A percentile compares a stretch with the other conserved stretches of the same genome.
phyloP scores from a whole-genome alignment of 2,329 filamentous ascomycete genomes.

The Fusarium verrucosum region DNA sequence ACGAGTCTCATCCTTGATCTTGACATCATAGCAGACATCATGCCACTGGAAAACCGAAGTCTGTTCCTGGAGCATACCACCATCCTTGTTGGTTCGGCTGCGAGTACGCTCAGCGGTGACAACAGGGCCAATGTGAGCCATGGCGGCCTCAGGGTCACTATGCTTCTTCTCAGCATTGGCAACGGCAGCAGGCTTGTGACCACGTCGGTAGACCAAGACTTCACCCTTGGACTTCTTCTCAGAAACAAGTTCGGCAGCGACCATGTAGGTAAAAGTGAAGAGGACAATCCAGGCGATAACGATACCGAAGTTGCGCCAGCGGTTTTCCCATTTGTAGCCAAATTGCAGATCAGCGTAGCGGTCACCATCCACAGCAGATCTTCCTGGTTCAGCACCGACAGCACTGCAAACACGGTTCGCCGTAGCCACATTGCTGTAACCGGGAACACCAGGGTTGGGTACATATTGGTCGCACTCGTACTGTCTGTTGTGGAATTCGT shows the following conservation, averaged over 20 bases:
- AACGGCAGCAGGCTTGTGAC: slow-evolving; percentile 68
- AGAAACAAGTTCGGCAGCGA: slow-evolving; percentile 72
- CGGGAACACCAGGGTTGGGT: slow-evolving; percentile 47
- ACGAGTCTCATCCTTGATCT: slow-evolving; percentile 79
- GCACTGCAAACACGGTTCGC: slow-evolving; percentile 56
- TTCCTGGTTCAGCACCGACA: slow-evolving; percentile 58
- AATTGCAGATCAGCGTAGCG: slow-evolving; percentile 56
- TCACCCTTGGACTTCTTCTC: slow-evolving; percentile 79
- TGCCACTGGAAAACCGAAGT: slow-evolving; percentile 88
- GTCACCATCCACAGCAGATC: slow-evolving; percentile 56
- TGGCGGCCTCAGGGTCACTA: slow-evolving; percentile 66
- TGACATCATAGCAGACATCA: slow-evolving; percentile 78
- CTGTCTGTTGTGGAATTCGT: slow-evolving; percentile 76
- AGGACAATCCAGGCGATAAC: slow-evolving; percentile 71
- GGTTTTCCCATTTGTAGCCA: slow-evolving; percentile 65
- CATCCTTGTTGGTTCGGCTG: slow-evolving; percentile 51
- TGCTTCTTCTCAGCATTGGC: slow-evolving; percentile 69
- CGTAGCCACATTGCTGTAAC: slow-evolving; percentile 40
- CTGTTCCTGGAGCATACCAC: slow-evolving; percentile 61
- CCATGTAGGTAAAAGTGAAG: slow-evolving; percentile 69
- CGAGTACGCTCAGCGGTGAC: slow-evolving; percentile 56
- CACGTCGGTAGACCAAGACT: slow-evolving; percentile 77
- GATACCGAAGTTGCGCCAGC: slow-evolving; percentile 78
- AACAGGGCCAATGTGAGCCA: slow-evolving; percentile 59
- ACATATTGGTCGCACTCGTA: slow-evolving; percentile 64